Evolutionary conservation across 2,329 filamentous ascomycete species (phyloP), one percentile per base, ranked within the genome.

Genomic region (Coleophoma cylindrospora): DNA sequence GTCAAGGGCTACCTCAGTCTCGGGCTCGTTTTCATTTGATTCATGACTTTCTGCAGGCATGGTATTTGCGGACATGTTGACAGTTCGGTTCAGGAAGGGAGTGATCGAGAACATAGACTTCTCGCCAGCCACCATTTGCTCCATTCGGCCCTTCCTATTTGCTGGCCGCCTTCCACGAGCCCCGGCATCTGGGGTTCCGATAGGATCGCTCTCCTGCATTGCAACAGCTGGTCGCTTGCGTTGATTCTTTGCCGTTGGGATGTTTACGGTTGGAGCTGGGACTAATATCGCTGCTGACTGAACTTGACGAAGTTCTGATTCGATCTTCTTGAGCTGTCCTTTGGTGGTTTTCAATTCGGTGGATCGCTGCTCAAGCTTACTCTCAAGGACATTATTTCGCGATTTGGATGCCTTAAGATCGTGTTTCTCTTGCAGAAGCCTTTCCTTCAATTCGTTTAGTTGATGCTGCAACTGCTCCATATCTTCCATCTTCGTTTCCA

Each of bases 61-160:
- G 33, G 70, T 73, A 32, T 72, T 69, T n/a, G 71, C 68, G 27
- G 27, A 27, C 13, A 85, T 71, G 55, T 74, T 84, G 53, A 76
- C 83, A 22, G 81, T 85, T 46, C 86, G 83, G 67, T 91, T 95
- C 54, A 97, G 75, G 73, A 95, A 96, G 0, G 92, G 92, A 0
- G 92, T 97, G 56, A 96, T 90, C 4, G 91, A 96, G 68, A 97
- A 96, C 3, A 80, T 84, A 0, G 91, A 96, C 68, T 96, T 96
- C 63, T 95, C 89, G 32, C 88, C 90, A 5, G 87, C 73, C 49
- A 82, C 70, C 1, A 80, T 76, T 36, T 80, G 77, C 17, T 83
- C 79, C 27, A 73, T 66, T 44, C 73, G 76, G 49, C 75, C 72
- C 64, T 83, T 84, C 67, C 84, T 87, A 52, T 69, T 59, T 34